Percentiles rank a stretch among this genome's conserved stretches.
Conservation (phyloP, 805 yeast genomes). For the Henningerozyma blattae region DNA sequence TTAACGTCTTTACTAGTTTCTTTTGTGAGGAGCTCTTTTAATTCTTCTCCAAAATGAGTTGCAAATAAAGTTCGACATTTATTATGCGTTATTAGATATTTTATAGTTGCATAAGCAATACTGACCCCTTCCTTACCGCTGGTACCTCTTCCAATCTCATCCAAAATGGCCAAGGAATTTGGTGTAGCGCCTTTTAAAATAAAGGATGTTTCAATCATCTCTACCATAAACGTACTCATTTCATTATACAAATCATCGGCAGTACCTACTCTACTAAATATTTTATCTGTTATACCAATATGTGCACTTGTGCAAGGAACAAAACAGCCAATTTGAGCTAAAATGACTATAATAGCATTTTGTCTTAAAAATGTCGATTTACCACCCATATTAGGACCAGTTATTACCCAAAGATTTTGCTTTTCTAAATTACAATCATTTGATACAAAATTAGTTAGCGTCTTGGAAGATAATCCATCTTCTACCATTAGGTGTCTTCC, state of each 20-base stretch:
- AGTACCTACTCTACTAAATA: constrained; percentile 74
- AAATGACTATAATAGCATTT: constrained; percentile 53
- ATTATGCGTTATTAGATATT: constrained; percentile 40
- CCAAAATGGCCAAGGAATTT: constrained; percentile 64
- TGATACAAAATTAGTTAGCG: constrained; percentile 24
- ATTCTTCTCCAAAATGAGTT: constrained; percentile 64
- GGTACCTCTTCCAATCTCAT: constrained; percentile 87
- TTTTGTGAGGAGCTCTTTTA: constrained; percentile 28
- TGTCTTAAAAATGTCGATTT: constrained; percentile 68
- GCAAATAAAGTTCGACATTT: constrained; percentile 75
- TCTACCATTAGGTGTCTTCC: constrained; percentile 90
- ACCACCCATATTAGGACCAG: constrained; percentile 90
- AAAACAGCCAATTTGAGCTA: constrained; percentile 66
- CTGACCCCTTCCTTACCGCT: constrained; percentile 77
- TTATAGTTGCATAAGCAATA: constrained; percentile 66
- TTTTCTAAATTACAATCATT: constrained; percentile 22
- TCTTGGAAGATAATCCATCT: constrained; percentile 41
- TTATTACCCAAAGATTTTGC: constrained; percentile 43
- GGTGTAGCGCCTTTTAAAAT: constrained; percentile 56
- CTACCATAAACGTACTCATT: constrained; percentile 86
- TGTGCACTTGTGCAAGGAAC: constrained; percentile 55
- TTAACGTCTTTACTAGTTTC: constrained; percentile 16
- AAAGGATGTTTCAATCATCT: constrained; percentile 73
- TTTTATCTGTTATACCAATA: constrained; percentile 64
- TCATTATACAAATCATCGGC: constrained; percentile 71